Evolutionary conservation across 2,329 filamentous ascomycete species (phyloP), one percentile per base, ranked within the genome.

Genomic region (Colletotrichum tropicale): DNA sequence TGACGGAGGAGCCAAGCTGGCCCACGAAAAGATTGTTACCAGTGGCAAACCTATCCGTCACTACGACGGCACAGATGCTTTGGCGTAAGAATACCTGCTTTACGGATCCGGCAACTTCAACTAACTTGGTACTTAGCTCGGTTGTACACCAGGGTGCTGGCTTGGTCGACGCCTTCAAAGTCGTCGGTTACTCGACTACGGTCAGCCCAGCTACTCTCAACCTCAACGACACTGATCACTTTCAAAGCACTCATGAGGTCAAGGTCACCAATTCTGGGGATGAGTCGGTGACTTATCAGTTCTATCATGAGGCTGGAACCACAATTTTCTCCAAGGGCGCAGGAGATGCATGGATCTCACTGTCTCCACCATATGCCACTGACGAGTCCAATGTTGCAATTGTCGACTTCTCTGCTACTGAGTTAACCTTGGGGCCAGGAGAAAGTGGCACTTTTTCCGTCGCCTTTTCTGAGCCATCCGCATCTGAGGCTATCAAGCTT

Each of bases 181-280:
- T 86, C 5, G 80, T 87, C 8, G 80, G 84, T 43, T 82, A 86
- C 48, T 83, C 76, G 2, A 86, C 84, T 4, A 87, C 30, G 80
- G 82, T 24, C 83, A 83, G 6, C 82, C 83, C 36, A 9, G 18
- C 43, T 10, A 85, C 83, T 71, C 81, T 88, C 43, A 81, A 82
- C n/a, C 84, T 88, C 75, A 88, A 88, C 72, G 87, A 88, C 75
- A 88, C 86, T 6, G 81, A 81, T 34, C 78, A 86, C 71, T 85
- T 88, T 75, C 79, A 79, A n/a, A 76, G 75, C 52, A 76, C 77
- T 24, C 77, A 79, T 72, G 62, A 77, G 2, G 67, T 81, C 15
- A 70, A 73, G 64, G 81, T 88, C 70, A 83, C 80, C 55, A 87
- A 88, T 78, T 80, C 80, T 24, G 85, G 81, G 43, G 77, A 78